Evolutionary conservation across 768 basidiomycete species (phyloP).

Genomic region (Mycena floridula): DNA sequence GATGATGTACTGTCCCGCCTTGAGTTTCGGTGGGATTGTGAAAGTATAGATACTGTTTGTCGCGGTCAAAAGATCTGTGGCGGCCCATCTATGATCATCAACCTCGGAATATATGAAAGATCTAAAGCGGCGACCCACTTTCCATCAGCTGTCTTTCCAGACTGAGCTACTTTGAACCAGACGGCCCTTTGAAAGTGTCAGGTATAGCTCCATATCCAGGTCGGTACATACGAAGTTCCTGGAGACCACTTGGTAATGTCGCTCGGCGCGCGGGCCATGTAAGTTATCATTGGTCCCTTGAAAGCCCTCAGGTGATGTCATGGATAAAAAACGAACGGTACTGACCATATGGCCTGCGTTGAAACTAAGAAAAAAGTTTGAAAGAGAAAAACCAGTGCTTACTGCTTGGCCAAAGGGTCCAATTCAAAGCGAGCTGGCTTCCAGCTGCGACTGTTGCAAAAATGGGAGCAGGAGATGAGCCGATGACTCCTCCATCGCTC

Average conservation of each 20-base stretch:
- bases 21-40: constrained; percentile 38
- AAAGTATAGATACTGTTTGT: constrained; percentile 38
- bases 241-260: constrained; percentile 38
- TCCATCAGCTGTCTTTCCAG: constrained; percentile 37
- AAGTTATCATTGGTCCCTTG: constrained; percentile 35
- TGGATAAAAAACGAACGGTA: too few species aligned
- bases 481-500: constrained; percentile 19
- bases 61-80: constrained; percentile 31
- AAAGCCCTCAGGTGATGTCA: constrained; percentile 30
- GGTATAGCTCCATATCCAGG: neutral
- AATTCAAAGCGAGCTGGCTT: constrained; percentile 31
- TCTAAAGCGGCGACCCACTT: constrained; percentile 37
- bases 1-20: constrained; percentile 43
- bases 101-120: too few species aligned
- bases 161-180: constrained; percentile 46
- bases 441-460: constrained; percentile 36
- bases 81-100: constrained; percentile 35
- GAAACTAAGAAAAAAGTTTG: neutral
- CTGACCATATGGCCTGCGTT: constrained; percentile 14
- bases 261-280: constrained; percentile 38
- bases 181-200: constrained; percentile 26
- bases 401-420: constrained; percentile 33
- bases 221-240: constrained; percentile 26
- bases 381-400: constrained; percentile 15
- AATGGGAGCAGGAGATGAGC: constrained; percentile 32